Base-by-base conservation (phyloP, 2,329 filamentous ascomycete species). In the Ophiosphaerella herpotricha region DNA sequence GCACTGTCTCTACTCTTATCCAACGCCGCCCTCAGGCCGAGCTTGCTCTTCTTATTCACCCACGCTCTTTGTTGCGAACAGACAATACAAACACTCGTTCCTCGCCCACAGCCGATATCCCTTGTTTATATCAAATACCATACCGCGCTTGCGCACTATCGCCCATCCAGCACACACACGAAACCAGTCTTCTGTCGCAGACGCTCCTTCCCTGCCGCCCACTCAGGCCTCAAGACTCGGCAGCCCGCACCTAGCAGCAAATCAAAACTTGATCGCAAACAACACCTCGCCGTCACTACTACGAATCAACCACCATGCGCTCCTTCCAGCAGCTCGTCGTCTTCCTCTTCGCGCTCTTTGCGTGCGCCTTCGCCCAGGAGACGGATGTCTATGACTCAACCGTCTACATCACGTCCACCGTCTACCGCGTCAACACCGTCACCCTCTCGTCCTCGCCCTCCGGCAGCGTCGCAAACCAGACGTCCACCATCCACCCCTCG, bases 351-450 rank as follows among this genome's bases (percentile, higher is more conserved):
- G 64, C 68, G 41, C 63, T 73, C 54, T 46, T 68, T 61, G 63
- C 61, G 26, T 60, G 64, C 53, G 68, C 63, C 40, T 54, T 65
- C 47, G 70, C 70, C 46, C 54, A 61, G 44, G 59, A 62, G 18
- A 32, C 45, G 43, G 48, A 56, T 26, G 54, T 50, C 26, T 70
- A 70, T 53, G 68, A 71, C 42, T 57, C 70, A 13, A 73, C 71
- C 54, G 66, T 70, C 64, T 72, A 70, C 53, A 46, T 71, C 44
- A 73, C 71, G 48, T 66, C 62, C 13, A 74, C 72, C 54, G 61
- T 74, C 62, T 68, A 68, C 59, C 67, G 63, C 54, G 63, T 73
- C 60, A 69, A 71, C 67, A 73, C 71, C 43, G 62, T 73, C 60
- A 73, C 71, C 42, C 52, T 64, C 46, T 65, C 66, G 14, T 61